These are phyloP conservation scores for Phytopythium oedochilum DNA, from an alignment of 352 stramenopile species.

Conservation along the genomic window DNA sequence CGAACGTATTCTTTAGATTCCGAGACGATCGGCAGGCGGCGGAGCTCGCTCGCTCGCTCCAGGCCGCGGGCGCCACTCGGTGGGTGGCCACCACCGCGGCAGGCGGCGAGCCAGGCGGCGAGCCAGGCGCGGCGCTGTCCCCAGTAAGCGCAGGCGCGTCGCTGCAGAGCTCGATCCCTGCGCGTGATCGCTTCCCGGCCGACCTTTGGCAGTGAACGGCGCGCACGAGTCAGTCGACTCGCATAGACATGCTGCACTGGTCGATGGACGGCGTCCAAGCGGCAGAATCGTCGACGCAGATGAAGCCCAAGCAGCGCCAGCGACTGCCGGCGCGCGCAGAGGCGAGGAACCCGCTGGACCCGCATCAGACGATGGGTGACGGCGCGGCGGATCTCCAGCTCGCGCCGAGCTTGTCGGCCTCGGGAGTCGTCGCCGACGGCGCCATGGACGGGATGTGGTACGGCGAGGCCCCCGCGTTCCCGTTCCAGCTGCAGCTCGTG, in stretches of 20 bases:
- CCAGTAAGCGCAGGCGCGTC: neutral
- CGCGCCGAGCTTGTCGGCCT: neutral
- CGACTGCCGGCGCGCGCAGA: slow-evolving; percentile 10
- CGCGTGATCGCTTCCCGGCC: no score
- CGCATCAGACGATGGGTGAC: slow-evolving; percentile 3
- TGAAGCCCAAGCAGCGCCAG: slow-evolving; percentile 4
- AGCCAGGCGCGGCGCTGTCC: neutral
- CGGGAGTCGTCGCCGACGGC: neutral
- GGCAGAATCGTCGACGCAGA: neutral
- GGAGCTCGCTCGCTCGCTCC: no score
- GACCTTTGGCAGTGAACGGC: no score
- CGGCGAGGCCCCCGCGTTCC: slow-evolving; percentile 14
- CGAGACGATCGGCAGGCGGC: no score
- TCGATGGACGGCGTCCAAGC: neutral
- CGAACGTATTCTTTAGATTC: neutral
- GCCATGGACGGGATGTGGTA: slow-evolving; percentile 18
- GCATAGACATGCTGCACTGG: slow-evolving; percentile 3
- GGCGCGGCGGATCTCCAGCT: neutral
- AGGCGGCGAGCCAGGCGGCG: neutral
- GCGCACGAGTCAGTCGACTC: no score
- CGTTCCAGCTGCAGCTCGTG: slow-evolving; percentile 27
- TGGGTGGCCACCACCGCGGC: neutral
- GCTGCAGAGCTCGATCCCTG: no score
- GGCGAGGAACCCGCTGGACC: slow-evolving; percentile 5
- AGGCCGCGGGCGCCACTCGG: neutral